A percentile compares a stretch with the other conserved stretches of the same genome.
These are phyloP conservation scores for Cubamyces sp. DNA, from an alignment of 768 basidiomycete species.

Conservation along the genomic window DNA sequence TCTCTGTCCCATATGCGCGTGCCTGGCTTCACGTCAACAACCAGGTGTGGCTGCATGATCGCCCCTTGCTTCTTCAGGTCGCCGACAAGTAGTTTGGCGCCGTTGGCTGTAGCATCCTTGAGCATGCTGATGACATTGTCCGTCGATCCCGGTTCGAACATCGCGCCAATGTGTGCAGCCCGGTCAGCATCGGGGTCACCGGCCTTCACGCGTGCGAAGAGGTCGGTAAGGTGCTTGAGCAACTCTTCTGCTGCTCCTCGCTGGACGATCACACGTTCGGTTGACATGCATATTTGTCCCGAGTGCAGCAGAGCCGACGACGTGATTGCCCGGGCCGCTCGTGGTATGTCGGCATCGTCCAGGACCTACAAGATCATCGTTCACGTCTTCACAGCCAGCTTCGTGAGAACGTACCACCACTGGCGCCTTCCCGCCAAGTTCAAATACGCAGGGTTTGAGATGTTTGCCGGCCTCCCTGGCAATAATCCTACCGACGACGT, in stretches of 20 bases:
- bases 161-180: conserved; percentile 38
- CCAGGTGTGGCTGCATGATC: conserved; percentile 55
- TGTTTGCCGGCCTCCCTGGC: conserved; percentile 58
- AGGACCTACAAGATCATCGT: conserved; percentile 42
- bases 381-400: background rate
- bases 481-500: conserved; percentile 55
- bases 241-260: conserved; percentile 43
- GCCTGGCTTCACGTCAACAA: conserved; percentile 49
- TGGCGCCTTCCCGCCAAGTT: conserved; percentile 60
- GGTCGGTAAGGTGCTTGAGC: conserved; percentile 38
- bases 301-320: conserved; percentile 50
- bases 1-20: conserved; percentile 61
- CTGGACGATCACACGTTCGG: conserved; percentile 58
- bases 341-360: conserved; percentile 53
- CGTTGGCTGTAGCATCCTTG: conserved; percentile 46
- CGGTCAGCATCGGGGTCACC: conserved; percentile 42
- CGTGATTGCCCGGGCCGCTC: conserved; percentile 55
- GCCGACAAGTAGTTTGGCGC: conserved; percentile 50
- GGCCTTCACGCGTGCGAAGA: conserved; percentile 42
- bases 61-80: conserved; percentile 45
- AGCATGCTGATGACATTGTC: conserved; percentile 49
- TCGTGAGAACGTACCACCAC: conserved; percentile 45
- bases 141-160: conserved; percentile 51
- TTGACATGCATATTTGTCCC: conserved; percentile 64
- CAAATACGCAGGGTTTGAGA: conserved; percentile 58